phyloP scores from a whole-genome alignment of 768 basidiomycete genomes.

The Candolleomyces eurysporus region DNA sequence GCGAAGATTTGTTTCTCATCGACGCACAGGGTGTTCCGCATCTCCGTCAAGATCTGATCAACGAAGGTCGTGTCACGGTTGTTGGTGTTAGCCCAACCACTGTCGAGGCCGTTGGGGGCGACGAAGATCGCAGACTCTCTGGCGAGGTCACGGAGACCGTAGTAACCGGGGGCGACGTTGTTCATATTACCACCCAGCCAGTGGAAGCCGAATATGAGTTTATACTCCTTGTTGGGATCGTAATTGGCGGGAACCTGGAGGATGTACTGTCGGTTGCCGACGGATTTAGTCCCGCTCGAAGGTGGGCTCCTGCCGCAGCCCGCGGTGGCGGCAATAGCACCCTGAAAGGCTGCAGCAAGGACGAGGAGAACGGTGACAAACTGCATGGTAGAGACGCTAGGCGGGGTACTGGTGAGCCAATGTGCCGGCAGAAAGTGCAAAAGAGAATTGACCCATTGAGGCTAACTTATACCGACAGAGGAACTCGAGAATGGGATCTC shows the following conservation, averaged over 20 bases:
- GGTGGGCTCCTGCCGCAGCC: conserved; percentile 4
- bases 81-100: conserved; percentile 3
- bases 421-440: too few relatives aligned
- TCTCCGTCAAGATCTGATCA: conserved; percentile 1
- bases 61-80: conserved; percentile 1
- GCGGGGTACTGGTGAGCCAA: too few relatives aligned
- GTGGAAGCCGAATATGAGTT: conserved; percentile 1
- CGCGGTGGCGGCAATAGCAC: background rate
- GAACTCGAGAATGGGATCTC: too few relatives aligned
- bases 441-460: too few relatives aligned
- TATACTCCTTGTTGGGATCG: background rate
- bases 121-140: conserved; percentile 4
- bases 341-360: background rate
- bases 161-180: conserved; percentile 6
- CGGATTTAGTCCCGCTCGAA: conserved; percentile 1
- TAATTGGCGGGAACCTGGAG: conserved; percentile 10
- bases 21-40: conserved; percentile 1
- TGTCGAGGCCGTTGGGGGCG: conserved; percentile 6
- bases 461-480: too few relatives aligned
- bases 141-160: conserved; percentile 5
- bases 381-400: too few relatives aligned
- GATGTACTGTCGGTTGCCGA: conserved; percentile 7
- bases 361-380: background rate
- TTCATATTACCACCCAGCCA: conserved; percentile 9
- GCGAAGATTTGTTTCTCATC: conserved; percentile 3